A percentile compares a stretch with the other conserved stretches of the same genome.
Conservation (phyloP, 441 rosid genomes). For the Codiaeum variegatum region DNA sequence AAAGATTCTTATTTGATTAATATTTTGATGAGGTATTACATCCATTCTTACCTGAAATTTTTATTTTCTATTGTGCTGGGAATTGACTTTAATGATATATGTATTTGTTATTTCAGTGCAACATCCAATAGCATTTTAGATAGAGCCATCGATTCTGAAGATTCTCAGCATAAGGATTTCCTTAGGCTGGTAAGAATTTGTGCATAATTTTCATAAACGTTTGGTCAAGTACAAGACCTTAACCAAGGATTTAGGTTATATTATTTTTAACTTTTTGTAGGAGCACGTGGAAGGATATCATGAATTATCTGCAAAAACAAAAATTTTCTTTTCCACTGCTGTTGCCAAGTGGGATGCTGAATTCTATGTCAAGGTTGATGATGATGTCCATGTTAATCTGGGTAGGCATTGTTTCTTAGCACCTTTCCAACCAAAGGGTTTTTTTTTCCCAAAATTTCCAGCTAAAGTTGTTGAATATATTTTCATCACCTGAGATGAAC, state of each 20-base stretch:
- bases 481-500: background rate
- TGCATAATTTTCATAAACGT: background rate
- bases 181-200: constrained; percentile 67
- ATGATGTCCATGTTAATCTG: constrained; percentile 95
- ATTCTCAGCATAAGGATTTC: constrained; percentile 90
- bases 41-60: background rate
- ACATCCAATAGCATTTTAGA: constrained; percentile 90
- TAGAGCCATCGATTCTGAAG: constrained; percentile 94
- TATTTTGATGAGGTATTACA: too few species aligned
- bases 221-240: background rate
- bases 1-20: too few species aligned
- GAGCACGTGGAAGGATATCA: constrained; percentile 97
- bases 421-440: background rate
- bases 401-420: constrained; percentile 41
- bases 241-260: background rate
- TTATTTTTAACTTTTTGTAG: constrained; percentile 31
- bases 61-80: background rate
- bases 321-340: constrained; percentile 78
- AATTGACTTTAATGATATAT: constrained; percentile 17
- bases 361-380: constrained; percentile 88
- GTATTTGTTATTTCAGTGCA: constrained; percentile 52
- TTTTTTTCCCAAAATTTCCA: too few species aligned
- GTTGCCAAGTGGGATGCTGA: constrained; percentile 95
- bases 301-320: constrained; percentile 92
- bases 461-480: background rate